Percentiles rank a stretch among this genome's conserved stretches.
These are phyloP conservation scores for Passalora sequoiae DNA, from an alignment of 2,329 filamentous ascomycete genomes.

Conservation along the genomic window DNA sequence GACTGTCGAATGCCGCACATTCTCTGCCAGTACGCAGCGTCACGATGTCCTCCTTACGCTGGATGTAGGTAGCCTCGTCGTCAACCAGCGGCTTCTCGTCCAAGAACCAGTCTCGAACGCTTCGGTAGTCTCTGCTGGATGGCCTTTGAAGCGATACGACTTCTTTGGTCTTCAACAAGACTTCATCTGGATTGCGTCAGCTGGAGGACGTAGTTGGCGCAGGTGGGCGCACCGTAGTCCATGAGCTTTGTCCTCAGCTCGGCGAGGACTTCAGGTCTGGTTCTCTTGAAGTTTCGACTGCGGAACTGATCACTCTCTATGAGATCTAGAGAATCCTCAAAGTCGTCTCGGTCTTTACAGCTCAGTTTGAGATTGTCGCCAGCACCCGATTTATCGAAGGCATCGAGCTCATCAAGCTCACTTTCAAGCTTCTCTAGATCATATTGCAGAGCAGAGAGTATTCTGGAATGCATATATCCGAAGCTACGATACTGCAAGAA, in stretches of 20 bases:
- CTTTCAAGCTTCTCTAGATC: conserved; percentile 35
- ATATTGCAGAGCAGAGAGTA: conserved; percentile 37
- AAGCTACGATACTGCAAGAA: conserved; percentile 40
- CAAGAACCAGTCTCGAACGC: conserved; percentile 35
- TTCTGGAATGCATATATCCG: conserved; percentile 36
- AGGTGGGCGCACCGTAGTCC: conserved; percentile 23
- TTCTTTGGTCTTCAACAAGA: conserved; percentile 37
- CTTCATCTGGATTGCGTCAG: conserved; percentile 28
- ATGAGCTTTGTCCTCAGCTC: conserved; percentile 22
- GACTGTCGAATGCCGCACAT: conserved; percentile 39
- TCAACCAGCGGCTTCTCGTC: conserved; percentile 35
- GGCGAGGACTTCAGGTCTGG: conserved; percentile 20
- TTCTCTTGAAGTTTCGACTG: conserved; percentile 9
- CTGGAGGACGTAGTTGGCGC: too few relatives aligned
- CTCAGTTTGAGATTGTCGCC: conserved; percentile 6
- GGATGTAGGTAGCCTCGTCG: conserved; percentile 35
- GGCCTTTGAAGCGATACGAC: conserved; percentile 38
- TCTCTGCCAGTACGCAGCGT: conserved; percentile 38
- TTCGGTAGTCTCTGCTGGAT: conserved; percentile 38
- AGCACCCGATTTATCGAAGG: not conserved
- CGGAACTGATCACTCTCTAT: too few relatives aligned
- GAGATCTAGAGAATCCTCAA: conserved; percentile 12
- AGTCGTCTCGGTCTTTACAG: conserved; percentile 15
- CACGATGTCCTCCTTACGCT: conserved; percentile 39
- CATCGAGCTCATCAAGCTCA: conserved; percentile 32